phyloP scores from a whole-genome alignment of 2,329 filamentous ascomycete genomes.

The Hypomyces rosellus region DNA sequence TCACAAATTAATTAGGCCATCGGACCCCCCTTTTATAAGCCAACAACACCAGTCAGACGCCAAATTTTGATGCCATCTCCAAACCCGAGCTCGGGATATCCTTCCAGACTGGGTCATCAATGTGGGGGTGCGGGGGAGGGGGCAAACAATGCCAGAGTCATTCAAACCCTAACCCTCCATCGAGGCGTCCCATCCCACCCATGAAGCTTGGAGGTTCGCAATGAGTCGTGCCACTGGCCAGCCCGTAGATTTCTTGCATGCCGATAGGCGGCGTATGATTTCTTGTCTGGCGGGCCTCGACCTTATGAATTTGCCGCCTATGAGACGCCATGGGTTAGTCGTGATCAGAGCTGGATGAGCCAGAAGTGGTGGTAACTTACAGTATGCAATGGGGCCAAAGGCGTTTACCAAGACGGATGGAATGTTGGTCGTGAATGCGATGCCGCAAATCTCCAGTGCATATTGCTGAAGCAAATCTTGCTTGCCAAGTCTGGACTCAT shows the following conservation, averaged over 20 bases:
- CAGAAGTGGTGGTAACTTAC: slow-evolving; percentile 22
- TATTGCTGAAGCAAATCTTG: slow-evolving; percentile 26
- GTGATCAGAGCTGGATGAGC: neutral
- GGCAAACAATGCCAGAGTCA: neutral
- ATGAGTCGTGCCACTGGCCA: slow-evolving; percentile 35
- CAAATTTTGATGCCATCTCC: slow-evolving; percentile 7
- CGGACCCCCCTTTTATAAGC: neutral
- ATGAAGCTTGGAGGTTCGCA: slow-evolving; percentile 22
- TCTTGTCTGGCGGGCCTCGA: slow-evolving; percentile 23
- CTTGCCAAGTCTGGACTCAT: slow-evolving; percentile 5
- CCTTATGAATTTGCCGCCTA: slow-evolving; percentile 27
- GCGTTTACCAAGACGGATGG: slow-evolving; percentile 40
- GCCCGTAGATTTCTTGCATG: slow-evolving; percentile 28
- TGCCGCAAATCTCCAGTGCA: slow-evolving; percentile 35
- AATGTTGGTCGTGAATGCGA: slow-evolving; percentile 38
- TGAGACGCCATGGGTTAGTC: neutral
- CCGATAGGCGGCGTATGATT: slow-evolving; percentile 24
- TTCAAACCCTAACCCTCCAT: slow-evolving; percentile 9
- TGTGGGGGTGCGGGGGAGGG: slow-evolving; percentile 5
- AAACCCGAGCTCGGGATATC: slow-evolving; percentile 28
- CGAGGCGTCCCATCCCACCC: slow-evolving; percentile 14
- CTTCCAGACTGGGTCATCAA: slow-evolving; percentile 3
- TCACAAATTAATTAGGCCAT: too few species aligned
- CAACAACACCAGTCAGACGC: neutral
- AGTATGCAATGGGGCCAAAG: slow-evolving; percentile 42